Evolutionary conservation across 106 monocot species (phyloP), one percentile per base, ranked within the genome.

Genomic region (Apostasia shenzhenica): DNA sequence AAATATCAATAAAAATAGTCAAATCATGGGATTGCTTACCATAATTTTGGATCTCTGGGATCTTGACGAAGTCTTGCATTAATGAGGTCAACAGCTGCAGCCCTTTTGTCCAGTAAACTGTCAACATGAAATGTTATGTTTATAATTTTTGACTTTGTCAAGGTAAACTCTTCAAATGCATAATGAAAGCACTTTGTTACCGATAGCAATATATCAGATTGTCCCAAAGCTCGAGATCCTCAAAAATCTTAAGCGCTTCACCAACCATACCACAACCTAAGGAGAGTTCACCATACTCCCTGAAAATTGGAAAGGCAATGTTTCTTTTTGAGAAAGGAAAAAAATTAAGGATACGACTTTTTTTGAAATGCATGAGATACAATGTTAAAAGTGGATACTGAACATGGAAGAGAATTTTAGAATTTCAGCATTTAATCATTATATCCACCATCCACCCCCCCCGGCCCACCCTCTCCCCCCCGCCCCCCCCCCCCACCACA

Each of bases 201-300:
- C 81, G 63, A 42, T 99, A 99, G 67, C 99, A 99, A 72, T 84
- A 70, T 48, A 99, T 99, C 41, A 93, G 79, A 75, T 88, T 85
- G 70, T 93, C 87, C 99, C 99, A 99, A 58, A 99, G 79, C 76
- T 99, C 90, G 74, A 99, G 99, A 66, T 99, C 99, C 77, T 92
- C 90, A 80, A 93, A 93, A 72, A 83, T 85, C 66, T 76, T 80
- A 2, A 99, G 73, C 48, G 99, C 99, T 77, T 99, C 99, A 10
- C 87, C 85, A 73, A 85, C 71, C 75, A 99, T 52, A 48, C 93
- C 93, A 85, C 81, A 86, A 52, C 92, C 80, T 40, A 93, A 79
- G 67, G 80, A 74, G 39, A 93, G 81, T 43, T 83, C 85, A 14
- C 85, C 85, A 70, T 90, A 93, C 74, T 99, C 87, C 80, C 97